Conservation (phyloP, 768 basidiomycete species). For the Cyclocybe cylindracea region DNA sequence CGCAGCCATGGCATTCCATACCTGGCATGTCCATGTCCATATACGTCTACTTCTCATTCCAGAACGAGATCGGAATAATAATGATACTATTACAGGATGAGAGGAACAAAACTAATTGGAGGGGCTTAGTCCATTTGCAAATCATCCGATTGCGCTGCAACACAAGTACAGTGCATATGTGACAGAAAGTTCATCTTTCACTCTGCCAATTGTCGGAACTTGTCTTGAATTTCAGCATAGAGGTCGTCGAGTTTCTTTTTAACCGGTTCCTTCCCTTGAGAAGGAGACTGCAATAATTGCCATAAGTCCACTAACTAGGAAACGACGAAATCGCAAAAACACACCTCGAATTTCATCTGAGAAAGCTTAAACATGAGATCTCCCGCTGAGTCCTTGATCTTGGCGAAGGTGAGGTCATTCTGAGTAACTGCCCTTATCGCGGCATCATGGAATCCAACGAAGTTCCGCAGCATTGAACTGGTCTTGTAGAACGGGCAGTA, state of each 20-base stretch:
- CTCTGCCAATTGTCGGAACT: conserved; percentile 85
- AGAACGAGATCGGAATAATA: no score
- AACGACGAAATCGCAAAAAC: conserved; percentile 16
- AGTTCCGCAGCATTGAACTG: conserved; percentile 91
- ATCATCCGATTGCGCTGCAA: conserved; percentile 1
- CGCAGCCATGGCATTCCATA: no score
- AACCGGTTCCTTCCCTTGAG: conserved; percentile 84
- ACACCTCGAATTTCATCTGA: conserved; percentile 98
- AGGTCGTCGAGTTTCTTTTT: conserved; percentile 81
- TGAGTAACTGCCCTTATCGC: conserved; percentile 84
- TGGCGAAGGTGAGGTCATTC: conserved; percentile 80
- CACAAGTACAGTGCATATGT: conserved; percentile 1
- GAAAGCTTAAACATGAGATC: conserved; percentile 98
- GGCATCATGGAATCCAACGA: conserved; percentile 92
- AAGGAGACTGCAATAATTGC: conserved; percentile 67
- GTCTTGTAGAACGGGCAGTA: conserved; percentile 99
- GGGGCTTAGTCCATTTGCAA: neutral
- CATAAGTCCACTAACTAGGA: neutral
- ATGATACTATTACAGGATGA: no score
- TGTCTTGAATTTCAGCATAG: conserved; percentile 87
- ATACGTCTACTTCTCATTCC: no score
- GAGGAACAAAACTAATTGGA: no score
- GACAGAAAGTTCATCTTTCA: conserved; percentile 32
- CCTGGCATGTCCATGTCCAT: no score
- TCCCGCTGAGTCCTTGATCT: conserved; percentile 81